Evolutionary conservation across 306 rosid genomes (phyloP), one percentile per base, ranked within the genome.

Genomic region (Begonia masoniana): DNA sequence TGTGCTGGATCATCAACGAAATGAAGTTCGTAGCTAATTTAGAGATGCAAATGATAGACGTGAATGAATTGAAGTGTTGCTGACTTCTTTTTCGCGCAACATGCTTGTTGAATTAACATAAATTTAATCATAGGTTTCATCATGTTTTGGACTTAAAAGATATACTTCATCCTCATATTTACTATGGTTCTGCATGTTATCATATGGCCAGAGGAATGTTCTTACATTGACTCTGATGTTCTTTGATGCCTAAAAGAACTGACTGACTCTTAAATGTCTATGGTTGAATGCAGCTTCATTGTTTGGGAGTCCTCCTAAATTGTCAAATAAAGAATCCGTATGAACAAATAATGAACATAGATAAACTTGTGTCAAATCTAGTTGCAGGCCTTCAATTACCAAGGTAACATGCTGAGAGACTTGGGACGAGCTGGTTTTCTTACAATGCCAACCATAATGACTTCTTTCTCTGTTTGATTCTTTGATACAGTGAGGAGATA

Each of bases 361-460:
- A 45, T 62, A 63, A 69, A 56, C 92, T 91, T 57, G 56, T 83
- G 58, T 68, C 75, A 50, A 71, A 77, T 75, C 94, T 91, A 45
- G 77, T 86, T 43, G 71, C 70, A 10, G 99, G 96, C 15, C 96
- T 91, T 69, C 86, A 79, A 57, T 69, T 91, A 61, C 96, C 99
- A 7, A 83, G 96, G 99, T 86, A 60, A 74, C 14, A 54, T 35
- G 55, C 15, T 49, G 43, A 52, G 67, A 49, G 23, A 51, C 52
- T 51, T 59, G 41, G 46, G 19, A 39, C 52, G 50, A 23, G 46
- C 15, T 10, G 35, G 48, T 64, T 45, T 31, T 43, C 10, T 61
- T 51, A 57, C 58, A 47, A 15, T 15, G 39, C 3, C 42, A 31
- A 50, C 31, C 46, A 43, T 58, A 19, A 50, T 24, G 14, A 42